These are phyloP conservation scores for Erodium texanum DNA, from an alignment of 441 rosid genomes.

Conservation along the genomic window DNA sequence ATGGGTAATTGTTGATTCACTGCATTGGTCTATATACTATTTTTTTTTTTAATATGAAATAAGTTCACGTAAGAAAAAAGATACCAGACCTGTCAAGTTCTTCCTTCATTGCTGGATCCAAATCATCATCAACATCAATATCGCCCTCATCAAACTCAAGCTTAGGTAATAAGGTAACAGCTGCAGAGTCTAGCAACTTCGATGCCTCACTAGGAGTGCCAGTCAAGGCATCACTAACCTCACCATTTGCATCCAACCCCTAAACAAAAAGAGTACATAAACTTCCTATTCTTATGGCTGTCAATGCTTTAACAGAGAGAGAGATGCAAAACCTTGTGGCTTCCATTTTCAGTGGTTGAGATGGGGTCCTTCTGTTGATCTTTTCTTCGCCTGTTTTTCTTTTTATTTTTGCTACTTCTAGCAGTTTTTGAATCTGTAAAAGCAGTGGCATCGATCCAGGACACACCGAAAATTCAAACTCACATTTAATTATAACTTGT, in stretches of 20 bases:
- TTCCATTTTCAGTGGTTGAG: slow-evolving; percentile 6
- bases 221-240: slow-evolving; percentile 12
- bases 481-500: too few species aligned
- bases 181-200: slow-evolving; percentile 23
- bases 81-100: slow-evolving; percentile 32
- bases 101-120: slow-evolving; percentile 41
- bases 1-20: too few species aligned
- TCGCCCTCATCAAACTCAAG: slow-evolving; percentile 36
- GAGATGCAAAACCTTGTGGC: background rate
- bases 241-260: slow-evolving; percentile 20
- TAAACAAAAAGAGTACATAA: slow-evolving; percentile 10
- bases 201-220: slow-evolving; percentile 20
- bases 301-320: background rate
- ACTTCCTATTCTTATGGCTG: background rate
- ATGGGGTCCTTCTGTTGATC: slow-evolving; percentile 30
- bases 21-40: too few species aligned
- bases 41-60: background rate
- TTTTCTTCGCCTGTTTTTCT: slow-evolving; percentile 39
- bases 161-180: slow-evolving; percentile 22
- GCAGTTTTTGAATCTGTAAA: slow-evolving; percentile 32
- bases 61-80: background rate
- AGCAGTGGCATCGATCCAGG: background rate
- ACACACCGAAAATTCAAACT: too few species aligned
- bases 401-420: slow-evolving; percentile 30
- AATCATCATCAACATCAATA: slow-evolving; percentile 36